Conservation (phyloP, 177 flowering plant genomes). For the Vitis hybrid region DNA sequence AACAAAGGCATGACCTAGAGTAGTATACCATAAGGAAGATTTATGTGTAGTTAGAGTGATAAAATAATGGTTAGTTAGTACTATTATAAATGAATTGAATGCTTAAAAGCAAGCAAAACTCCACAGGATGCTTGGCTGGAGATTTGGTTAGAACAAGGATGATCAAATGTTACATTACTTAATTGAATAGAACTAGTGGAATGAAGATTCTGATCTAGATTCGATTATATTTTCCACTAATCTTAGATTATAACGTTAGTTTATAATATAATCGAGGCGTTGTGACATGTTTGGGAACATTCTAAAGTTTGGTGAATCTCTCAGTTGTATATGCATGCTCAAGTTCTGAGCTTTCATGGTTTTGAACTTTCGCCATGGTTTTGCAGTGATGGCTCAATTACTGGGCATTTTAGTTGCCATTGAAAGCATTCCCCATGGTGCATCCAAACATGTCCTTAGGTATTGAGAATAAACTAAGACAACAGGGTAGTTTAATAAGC, state of each 20-base stretch:
- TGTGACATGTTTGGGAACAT: neutral
- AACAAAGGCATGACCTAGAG: too few relatives aligned
- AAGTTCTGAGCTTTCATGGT: too few relatives aligned
- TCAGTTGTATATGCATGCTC: too few relatives aligned
- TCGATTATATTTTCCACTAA: neutral
- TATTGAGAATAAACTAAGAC: neutral
- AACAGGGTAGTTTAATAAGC: neutral
- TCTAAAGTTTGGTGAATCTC: neutral
- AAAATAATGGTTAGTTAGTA: too few relatives aligned
- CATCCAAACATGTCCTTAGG: neutral
- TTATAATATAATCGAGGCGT: neutral
- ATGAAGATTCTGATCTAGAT: neutral
- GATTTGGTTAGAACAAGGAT: neutral
- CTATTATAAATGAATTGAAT: neutral
- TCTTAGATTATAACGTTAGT: neutral
- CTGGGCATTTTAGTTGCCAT: too few relatives aligned
- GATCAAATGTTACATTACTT: neutral
- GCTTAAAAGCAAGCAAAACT: neutral
- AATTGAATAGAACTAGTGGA: conserved; percentile 1
- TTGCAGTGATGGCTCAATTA: too few relatives aligned
- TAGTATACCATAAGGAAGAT: too few relatives aligned
- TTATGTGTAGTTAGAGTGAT: too few relatives aligned
- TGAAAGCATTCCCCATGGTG: neutral
- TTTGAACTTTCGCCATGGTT: too few relatives aligned
- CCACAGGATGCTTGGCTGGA: conserved; percentile 1